phyloP scores from a whole-genome alignment of 805 yeast species.

The Kuraishia floccosa region DNA sequence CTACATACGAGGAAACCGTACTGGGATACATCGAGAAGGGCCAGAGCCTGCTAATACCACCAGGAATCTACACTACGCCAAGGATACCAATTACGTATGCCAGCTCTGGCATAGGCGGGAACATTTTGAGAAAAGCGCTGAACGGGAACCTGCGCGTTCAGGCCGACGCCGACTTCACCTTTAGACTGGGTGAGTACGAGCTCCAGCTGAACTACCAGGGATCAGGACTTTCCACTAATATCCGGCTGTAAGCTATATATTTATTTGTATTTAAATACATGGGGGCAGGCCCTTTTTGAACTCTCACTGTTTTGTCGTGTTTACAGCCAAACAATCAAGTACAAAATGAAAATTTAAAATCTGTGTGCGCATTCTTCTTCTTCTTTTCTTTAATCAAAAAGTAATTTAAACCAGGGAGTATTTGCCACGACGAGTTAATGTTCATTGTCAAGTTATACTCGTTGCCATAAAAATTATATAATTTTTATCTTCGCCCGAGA shows the following conservation, averaged over 20 bases:
- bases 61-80: constrained; percentile 40
- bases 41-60: constrained; percentile 32
- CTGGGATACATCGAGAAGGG: constrained; percentile 32
- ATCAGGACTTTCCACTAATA: constrained; percentile 26
- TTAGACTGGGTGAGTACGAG: constrained; percentile 26
- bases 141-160: constrained; percentile 38
- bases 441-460: constrained; percentile 47
- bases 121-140: constrained; percentile 35
- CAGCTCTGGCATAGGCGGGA: constrained; percentile 31
- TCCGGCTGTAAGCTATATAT: constrained; percentile 13
- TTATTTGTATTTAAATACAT: neutral
- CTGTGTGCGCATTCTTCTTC: constrained; percentile 3
- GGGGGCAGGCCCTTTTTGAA: neutral
- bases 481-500: constrained; percentile 39
- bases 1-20: constrained; percentile 30
- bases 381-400: constrained; percentile 42
- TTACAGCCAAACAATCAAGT: neutral
- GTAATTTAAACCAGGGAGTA: constrained; percentile 37
- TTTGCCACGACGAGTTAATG: constrained; percentile 63
- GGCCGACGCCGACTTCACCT: constrained; percentile 29
- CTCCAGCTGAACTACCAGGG: constrained; percentile 35
- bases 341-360: neutral
- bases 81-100: constrained; percentile 36
- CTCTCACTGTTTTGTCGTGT: neutral
- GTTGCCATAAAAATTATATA: constrained; percentile 42